These are phyloP conservation scores for Polyporus arcularius DNA, from an alignment of 768 basidiomycete species.

Conservation along the genomic window DNA sequence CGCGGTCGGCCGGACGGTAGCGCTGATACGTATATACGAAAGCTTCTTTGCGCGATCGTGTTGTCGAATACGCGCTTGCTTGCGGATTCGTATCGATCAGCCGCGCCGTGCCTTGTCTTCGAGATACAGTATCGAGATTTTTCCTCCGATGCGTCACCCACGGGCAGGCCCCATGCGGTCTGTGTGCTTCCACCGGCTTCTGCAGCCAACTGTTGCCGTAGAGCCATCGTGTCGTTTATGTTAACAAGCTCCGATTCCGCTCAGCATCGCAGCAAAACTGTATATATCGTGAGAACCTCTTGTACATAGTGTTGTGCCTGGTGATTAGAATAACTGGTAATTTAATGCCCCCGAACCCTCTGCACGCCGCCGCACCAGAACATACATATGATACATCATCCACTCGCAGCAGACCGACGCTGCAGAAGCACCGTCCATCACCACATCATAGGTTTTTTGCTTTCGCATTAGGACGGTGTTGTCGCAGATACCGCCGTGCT, in stretches of 20 bases:
- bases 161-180: constrained; percentile 18
- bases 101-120: constrained; percentile 13
- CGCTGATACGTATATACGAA: background rate
- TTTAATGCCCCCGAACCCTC: constrained; percentile 16
- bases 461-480: constrained; percentile 33
- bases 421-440: background rate
- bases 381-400: background rate
- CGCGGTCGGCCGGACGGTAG: background rate
- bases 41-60: constrained; percentile 16
- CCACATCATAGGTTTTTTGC: constrained; percentile 28
- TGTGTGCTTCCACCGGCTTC: constrained; percentile 15
- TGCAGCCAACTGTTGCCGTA: constrained; percentile 10
- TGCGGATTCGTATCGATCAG: constrained; percentile 16
- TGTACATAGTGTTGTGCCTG: constrained; percentile 13
- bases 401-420: background rate
- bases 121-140: constrained; percentile 16
- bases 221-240: constrained; percentile 1
- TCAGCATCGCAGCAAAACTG: constrained; percentile 9
- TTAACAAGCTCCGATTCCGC: constrained; percentile 2
- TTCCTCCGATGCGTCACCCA: constrained; percentile 11
- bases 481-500: constrained; percentile 52
- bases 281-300: too few species aligned
- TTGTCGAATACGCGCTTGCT: constrained; percentile 3
- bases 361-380: constrained; percentile 2
- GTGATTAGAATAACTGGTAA: constrained; percentile 15